Percentiles rank a stretch among this genome's conserved stretches.
Evolutionary conservation across 2,329 filamentous ascomycete genomes (phyloP).

Genomic region (Didymella sp.): DNA sequence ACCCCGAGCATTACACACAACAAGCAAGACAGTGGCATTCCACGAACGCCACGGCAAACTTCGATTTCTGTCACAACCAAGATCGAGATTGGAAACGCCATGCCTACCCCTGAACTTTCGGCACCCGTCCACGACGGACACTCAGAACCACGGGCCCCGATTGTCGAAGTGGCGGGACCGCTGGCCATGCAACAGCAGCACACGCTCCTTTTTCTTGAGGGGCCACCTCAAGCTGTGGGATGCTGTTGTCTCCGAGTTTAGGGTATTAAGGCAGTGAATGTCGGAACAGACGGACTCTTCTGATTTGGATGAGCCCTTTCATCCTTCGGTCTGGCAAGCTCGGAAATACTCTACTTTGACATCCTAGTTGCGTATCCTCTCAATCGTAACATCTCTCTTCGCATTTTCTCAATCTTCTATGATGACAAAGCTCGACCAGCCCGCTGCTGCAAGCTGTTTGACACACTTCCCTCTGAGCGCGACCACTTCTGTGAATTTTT

Average conservation of each 20-base stretch:
- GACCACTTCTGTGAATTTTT: constrained; percentile 32
- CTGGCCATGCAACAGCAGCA: constrained; percentile 1
- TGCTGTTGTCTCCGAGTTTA: constrained; percentile 5
- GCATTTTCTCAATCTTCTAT: background rate
- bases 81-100: constrained; percentile 24
- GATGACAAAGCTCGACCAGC: constrained; percentile 38
- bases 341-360: background rate
- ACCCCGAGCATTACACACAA: background rate
- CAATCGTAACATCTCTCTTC: background rate
- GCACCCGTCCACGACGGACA: constrained; percentile 19
- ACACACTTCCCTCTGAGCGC: constrained; percentile 29
- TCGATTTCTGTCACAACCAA: constrained; percentile 31
- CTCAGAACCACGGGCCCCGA: constrained; percentile 20
- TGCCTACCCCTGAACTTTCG: constrained; percentile 1
- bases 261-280: background rate
- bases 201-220: background rate
- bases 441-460: constrained; percentile 29
- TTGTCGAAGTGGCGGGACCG: constrained; percentile 26
- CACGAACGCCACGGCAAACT: background rate
- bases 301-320: background rate
- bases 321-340: background rate
- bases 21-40: background rate
- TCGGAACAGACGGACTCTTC: background rate
- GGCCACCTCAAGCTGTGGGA: constrained; percentile 1
- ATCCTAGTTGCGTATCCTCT: background rate